phyloP scores from a whole-genome alignment of 2,329 filamentous ascomycete species.

The Erysiphe pulchra region DNA sequence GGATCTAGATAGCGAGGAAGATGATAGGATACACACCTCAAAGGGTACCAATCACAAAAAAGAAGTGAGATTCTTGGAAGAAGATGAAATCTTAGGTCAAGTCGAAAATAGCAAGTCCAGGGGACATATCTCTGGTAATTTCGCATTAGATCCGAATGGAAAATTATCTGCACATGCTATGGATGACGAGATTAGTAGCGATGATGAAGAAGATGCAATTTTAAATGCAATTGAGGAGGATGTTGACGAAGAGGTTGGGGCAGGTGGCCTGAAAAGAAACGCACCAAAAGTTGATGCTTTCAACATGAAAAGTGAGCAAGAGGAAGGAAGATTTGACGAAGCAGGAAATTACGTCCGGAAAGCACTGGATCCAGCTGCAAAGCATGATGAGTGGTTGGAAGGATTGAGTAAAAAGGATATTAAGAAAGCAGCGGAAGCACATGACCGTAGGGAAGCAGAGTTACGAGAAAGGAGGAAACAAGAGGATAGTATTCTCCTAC shows the following conservation, averaged over 20 bases:
- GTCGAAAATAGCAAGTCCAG: conserved; percentile 48
- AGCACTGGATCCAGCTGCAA: conserved; percentile 64
- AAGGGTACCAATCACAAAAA: conserved; percentile 32
- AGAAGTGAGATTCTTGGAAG: conserved; percentile 32
- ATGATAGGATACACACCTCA: conserved; percentile 25
- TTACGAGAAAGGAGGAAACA: conserved; percentile 41
- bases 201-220: conserved; percentile 45
- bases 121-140: conserved; percentile 33
- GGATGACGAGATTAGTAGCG: conserved; percentile 21
- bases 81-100: conserved; percentile 49
- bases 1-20: conserved; percentile 31
- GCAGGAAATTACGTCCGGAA: conserved; percentile 79
- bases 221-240: conserved; percentile 51
- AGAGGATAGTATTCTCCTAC: conserved; percentile 49
- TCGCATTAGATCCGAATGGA: conserved; percentile 31
- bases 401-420: conserved; percentile 88
- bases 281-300: conserved; percentile 90
- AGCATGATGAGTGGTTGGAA: conserved; percentile 80
- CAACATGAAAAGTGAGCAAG: conserved; percentile 73
- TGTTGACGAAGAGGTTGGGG: conserved; percentile 70
- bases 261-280: conserved; percentile 74
- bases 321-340: conserved; percentile 82
- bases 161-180: conserved; percentile 15
- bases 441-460: conserved; percentile 63
- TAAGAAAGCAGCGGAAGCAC: conserved; percentile 61